Percentiles rank a stretch among this genome's conserved stretches.
These are phyloP conservation scores for Nicotiana obtusifolia DNA, from an alignment of 257 asterid genomes.

Conservation along the genomic window DNA sequence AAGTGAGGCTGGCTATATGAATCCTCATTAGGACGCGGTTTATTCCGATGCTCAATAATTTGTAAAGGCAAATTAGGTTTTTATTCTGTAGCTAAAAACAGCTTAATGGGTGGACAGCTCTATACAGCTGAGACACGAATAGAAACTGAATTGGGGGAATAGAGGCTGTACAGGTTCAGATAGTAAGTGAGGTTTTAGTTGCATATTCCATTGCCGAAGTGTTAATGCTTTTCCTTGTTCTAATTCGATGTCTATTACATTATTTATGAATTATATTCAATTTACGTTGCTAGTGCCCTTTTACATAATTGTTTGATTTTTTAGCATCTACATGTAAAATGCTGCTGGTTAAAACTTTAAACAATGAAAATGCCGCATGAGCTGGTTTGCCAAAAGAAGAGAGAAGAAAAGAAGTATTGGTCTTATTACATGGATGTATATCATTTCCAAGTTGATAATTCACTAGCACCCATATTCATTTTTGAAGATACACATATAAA, in stretches of 20 bases:
- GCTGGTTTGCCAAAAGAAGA: neutral
- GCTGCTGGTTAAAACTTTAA: neutral
- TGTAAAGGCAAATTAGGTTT: neutral
- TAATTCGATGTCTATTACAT: neutral
- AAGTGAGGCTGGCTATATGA: neutral
- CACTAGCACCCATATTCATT: neutral
- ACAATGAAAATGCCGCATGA: neutral
- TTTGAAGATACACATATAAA: neutral
- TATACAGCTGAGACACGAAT: neutral
- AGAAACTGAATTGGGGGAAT: neutral
- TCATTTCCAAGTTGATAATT: neutral
- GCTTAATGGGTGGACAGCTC: neutral
- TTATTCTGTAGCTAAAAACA: neutral
- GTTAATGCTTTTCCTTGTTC: neutral
- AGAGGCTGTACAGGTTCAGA: neutral
- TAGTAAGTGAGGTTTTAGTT: neutral
- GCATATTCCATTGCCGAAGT: neutral
- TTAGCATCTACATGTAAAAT: slow-evolving; percentile 1
- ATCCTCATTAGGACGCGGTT: neutral
- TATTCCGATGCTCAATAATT: neutral
- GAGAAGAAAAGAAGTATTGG: neutral
- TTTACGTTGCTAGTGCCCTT: neutral
- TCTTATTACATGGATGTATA: neutral
- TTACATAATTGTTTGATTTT: neutral
- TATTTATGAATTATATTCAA: neutral